Evolutionary conservation across 108 stramenopile species (phyloP).

Genomic region (Chaetoceros tenuissimus): DNA sequence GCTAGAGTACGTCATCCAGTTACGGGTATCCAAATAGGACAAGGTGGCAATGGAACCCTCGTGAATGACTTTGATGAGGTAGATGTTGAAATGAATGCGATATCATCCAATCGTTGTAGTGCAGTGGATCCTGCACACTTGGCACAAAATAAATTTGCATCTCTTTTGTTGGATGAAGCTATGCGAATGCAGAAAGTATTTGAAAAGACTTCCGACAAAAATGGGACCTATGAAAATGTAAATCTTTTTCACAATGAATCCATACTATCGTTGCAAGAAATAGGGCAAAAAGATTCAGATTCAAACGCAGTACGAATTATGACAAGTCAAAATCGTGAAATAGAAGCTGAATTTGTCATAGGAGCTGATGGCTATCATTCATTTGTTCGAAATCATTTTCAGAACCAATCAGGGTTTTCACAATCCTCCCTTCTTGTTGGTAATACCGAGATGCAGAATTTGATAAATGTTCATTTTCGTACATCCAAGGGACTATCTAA

Average conservation of each 20-base stretch:
- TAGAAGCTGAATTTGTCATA: slow-evolving; percentile 24
- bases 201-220: not conserved
- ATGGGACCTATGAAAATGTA: not conserved
- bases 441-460: slow-evolving; percentile 44
- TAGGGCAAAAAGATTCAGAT: slow-evolving; percentile 4
- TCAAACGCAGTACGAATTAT: slow-evolving; percentile 13
- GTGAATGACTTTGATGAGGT: not conserved
- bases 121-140: slow-evolving; percentile 33
- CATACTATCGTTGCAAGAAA: not conserved
- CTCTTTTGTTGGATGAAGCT: slow-evolving; percentile 42
- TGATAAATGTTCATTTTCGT: slow-evolving; percentile 86
- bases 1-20: slow-evolving; percentile 70
- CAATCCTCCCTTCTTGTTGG: too few relatives aligned
- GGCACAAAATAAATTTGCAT: slow-evolving; percentile 52
- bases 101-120: slow-evolving; percentile 10
- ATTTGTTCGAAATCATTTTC: slow-evolving; percentile 28
- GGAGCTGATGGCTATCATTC: slow-evolving; percentile 88
- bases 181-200: not conserved
- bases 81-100: not conserved
- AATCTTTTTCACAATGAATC: slow-evolving; percentile 25
- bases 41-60: slow-evolving; percentile 50
- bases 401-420: slow-evolving; percentile 35
- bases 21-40: slow-evolving; percentile 24
- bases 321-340: slow-evolving; percentile 23
- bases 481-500: slow-evolving; percentile 18